phyloP scores from a whole-genome alignment of 1,139 yeast genomes.

The Yamadazyma dendronema region DNA sequence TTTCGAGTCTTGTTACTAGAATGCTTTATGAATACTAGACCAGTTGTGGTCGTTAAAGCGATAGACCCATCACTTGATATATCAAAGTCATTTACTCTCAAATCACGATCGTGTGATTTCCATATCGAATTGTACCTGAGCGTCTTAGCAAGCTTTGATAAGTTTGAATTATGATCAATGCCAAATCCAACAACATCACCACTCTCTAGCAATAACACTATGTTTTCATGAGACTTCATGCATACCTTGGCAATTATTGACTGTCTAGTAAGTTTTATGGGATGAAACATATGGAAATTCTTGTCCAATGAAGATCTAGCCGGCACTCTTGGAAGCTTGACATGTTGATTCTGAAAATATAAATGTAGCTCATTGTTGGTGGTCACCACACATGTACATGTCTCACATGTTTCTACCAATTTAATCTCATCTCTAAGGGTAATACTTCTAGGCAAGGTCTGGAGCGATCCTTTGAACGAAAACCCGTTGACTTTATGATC shows the following conservation, averaged over 20 bases:
- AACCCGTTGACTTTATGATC: conserved; percentile 30
- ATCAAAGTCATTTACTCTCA: conserved; percentile 60
- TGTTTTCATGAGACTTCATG: conserved; percentile 33
- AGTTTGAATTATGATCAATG: conserved; percentile 12
- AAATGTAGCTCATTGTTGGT: conserved; percentile 61
- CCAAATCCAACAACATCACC: conserved; percentile 45
- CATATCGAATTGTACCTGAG: conserved; percentile 45
- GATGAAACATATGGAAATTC: conserved; percentile 54
- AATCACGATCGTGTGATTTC: conserved; percentile 53
- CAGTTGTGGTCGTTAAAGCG: conserved; percentile 64
- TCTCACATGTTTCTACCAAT: conserved; percentile 65
- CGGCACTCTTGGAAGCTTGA: conserved; percentile 45
- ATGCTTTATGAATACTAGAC: conserved; percentile 52
- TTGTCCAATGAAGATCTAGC: conserved; percentile 31
- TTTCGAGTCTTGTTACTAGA: conserved; percentile 23
- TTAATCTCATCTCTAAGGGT: conserved; percentile 51
- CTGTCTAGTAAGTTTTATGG: conserved; percentile 45
- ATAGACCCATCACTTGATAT: conserved; percentile 69
- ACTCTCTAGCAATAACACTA: conserved; percentile 47
- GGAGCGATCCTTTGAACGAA: conserved; percentile 33
- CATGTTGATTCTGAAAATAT: conserved; percentile 56
- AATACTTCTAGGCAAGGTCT: conserved; percentile 43
- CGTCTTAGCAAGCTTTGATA: conserved; percentile 27
- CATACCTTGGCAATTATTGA: conserved; percentile 32
- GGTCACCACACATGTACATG: conserved; percentile 67